Percentiles rank a stretch among this genome's conserved stretches.
These are phyloP conservation scores for Yamadazyma atlantica DNA, from an alignment of 1,139 yeast genomes.

Conservation along the genomic window DNA sequence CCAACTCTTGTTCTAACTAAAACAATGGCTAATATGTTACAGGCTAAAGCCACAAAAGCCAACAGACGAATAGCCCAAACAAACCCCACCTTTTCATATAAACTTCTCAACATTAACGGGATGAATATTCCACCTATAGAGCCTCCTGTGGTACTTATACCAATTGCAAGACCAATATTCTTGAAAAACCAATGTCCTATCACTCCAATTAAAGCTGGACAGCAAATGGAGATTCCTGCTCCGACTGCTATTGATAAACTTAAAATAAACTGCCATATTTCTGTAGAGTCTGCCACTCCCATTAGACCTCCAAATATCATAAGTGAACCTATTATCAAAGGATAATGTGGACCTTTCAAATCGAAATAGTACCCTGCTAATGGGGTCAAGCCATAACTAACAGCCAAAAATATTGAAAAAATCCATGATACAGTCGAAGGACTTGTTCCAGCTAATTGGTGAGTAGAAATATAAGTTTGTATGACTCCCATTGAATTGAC, in stretches of 20 bases:
- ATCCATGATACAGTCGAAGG: constrained; percentile 48
- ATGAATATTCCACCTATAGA: constrained; percentile 40
- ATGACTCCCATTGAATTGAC: constrained; percentile 61
- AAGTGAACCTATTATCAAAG: constrained; percentile 25
- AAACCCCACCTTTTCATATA: constrained; percentile 33
- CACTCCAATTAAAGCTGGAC: constrained; percentile 37
- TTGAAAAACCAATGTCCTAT: constrained; percentile 39
- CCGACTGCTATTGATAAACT: constrained; percentile 37
- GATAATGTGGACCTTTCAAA: constrained; percentile 29
- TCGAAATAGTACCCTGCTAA: constrained; percentile 41
- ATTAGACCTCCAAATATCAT: constrained; percentile 34
- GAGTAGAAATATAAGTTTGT: constrained; percentile 54
- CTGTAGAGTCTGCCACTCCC: constrained; percentile 30
- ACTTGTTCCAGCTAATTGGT: constrained; percentile 46
- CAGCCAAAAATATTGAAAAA: constrained; percentile 34
- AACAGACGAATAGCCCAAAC: constrained; percentile 37
- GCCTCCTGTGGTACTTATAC: constrained; percentile 42
- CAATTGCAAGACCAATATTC: constrained; percentile 37
- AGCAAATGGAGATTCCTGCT: constrained; percentile 32
- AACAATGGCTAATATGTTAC: constrained; percentile 36
- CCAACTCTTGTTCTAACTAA: constrained; percentile 47
- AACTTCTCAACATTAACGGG: constrained; percentile 33
- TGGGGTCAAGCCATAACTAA: constrained; percentile 33
- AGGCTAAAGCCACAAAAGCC: constrained; percentile 38
- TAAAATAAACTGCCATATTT: constrained; percentile 36